Conservation (phyloP, 2,329 filamentous ascomycete species). For the Aspergillus intermedius region DNA sequence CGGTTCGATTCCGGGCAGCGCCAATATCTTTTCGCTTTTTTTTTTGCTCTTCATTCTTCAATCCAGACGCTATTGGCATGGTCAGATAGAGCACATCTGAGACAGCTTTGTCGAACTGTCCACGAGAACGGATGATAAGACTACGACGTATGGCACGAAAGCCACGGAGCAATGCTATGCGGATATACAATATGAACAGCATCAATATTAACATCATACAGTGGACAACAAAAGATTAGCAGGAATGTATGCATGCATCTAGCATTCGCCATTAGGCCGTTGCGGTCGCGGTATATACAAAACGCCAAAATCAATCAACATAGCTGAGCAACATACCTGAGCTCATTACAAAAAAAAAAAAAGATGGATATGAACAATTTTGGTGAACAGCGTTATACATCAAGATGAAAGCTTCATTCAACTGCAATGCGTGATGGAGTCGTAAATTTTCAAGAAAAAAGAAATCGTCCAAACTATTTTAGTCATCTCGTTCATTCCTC, state of each 20-base stretch:
- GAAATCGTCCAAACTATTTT: not conserved
- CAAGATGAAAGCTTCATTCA: not conserved
- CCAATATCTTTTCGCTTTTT: not conserved
- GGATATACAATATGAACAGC: too few relatives aligned
- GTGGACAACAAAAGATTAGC: too few relatives aligned
- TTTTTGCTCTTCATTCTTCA: not conserved
- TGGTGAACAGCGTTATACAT: not conserved
- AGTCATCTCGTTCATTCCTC: slow-evolving; percentile 23
- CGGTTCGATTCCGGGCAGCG: slow-evolving; percentile 1
- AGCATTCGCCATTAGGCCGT: not conserved
- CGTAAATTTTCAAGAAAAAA: slow-evolving; percentile 5
- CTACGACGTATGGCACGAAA: too few relatives aligned
- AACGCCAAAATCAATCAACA: not conserved
- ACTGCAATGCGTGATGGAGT: not conserved
- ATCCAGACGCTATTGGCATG: too few relatives aligned
- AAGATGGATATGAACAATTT: not conserved
- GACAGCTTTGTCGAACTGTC: too few relatives aligned
- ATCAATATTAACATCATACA: too few relatives aligned
- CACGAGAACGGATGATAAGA: too few relatives aligned
- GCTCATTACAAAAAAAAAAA: not conserved
- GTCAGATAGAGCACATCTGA: too few relatives aligned
- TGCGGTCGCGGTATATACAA: not conserved
- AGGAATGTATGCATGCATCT: too few relatives aligned
- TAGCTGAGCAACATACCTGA: not conserved
- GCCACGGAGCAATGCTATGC: too few relatives aligned